Base-by-base conservation (phyloP, 352 stramenopile species). In the Pythium oligandrum region DNA sequence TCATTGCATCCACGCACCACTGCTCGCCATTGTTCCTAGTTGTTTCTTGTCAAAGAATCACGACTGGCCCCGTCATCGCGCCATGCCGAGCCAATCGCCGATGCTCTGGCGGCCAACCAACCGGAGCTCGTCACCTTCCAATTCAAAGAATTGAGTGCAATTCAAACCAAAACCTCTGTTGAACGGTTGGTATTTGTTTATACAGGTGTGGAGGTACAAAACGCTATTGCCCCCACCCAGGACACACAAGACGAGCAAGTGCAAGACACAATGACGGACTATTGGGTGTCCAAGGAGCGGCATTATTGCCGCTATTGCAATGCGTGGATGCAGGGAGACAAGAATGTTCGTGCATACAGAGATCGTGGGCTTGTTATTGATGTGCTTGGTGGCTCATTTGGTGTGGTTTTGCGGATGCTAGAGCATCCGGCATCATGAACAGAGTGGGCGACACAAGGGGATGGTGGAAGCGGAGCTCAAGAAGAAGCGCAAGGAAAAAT, bases 281-380 rank as follows among this genome's bases (percentile, higher is more conserved):
- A 85, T 48, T 83, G 75, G 73, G 70, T 73, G 59, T 87, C 75
- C 2, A 63, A 63, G 26, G 76, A 92, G 68, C 71, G 76, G 40
- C 78, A 95, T 53, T 89, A 83, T 59, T 95, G 85, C 81, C 87
- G 88, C 69, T 90, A 78, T 55, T 95, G 85, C 81, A 93, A 95
- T 85, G 76, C 72, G 48, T 95, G 85, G 85, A 88, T 88, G 68
- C 83, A 88, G 40, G 70, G 71, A 32, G 85, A 95, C 57, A 90
- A 84, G 63, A 46, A 44, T 36, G 49, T 62, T 12, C 43, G 53
- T 51, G 3, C 11, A n/a, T 57, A 17, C 5, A 26, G 17, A 26
- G 17, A 26, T 26, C 17, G 17, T 11, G 39, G 7, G 3, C 11
- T 32, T 47, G 42, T 1, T 7, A 47, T 12, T 8, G 7, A 6